Conservation (phyloP, 768 basidiomycete genomes). For the Kwoniella dendrophila region DNA sequence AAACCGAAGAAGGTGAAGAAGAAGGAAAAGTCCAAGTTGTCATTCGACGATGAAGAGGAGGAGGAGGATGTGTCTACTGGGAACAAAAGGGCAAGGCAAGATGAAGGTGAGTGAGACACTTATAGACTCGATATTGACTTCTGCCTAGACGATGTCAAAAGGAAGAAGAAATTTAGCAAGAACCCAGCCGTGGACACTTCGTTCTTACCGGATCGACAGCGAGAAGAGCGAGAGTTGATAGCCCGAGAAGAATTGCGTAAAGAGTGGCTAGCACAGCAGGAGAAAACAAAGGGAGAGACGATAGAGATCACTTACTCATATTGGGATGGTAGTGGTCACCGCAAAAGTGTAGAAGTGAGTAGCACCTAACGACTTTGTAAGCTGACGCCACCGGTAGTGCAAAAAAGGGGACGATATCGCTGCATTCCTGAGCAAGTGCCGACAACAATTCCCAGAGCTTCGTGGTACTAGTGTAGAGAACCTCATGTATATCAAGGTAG, state of each 20-base stretch:
- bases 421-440: slow-evolving; percentile 86
- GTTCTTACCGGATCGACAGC: slow-evolving; percentile 95
- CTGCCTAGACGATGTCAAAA: slow-evolving; percentile 52
- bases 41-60: slow-evolving; percentile 88
- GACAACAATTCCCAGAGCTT: slow-evolving; percentile 89
- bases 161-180: slow-evolving; percentile 82
- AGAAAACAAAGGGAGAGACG: slow-evolving; percentile 68
- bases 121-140: slow-evolving; percentile 35
- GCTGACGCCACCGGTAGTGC: slow-evolving; percentile 63
- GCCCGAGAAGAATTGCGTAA: slow-evolving; percentile 85
- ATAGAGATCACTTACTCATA: slow-evolving; percentile 95
- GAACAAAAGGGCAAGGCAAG: slow-evolving; percentile 10
- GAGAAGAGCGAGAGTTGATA: slow-evolving; percentile 86
- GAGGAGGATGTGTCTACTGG: slow-evolving; percentile 41
- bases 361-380: background rate
- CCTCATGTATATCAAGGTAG: slow-evolving; percentile 95
- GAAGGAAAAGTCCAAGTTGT: slow-evolving; percentile 79
- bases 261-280: slow-evolving; percentile 79
- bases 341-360: slow-evolving; percentile 84
- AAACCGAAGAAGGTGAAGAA: slow-evolving; percentile 96
- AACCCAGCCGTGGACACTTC: slow-evolving; percentile 97
- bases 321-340: slow-evolving; percentile 98
- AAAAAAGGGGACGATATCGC: slow-evolving; percentile 93
- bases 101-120: slow-evolving; percentile 16
- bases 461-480: slow-evolving; percentile 89